These are phyloP conservation scores for Podospora pseudopauciseta DNA, from an alignment of 495 filamentous ascomycete species.

Conservation along the genomic window DNA sequence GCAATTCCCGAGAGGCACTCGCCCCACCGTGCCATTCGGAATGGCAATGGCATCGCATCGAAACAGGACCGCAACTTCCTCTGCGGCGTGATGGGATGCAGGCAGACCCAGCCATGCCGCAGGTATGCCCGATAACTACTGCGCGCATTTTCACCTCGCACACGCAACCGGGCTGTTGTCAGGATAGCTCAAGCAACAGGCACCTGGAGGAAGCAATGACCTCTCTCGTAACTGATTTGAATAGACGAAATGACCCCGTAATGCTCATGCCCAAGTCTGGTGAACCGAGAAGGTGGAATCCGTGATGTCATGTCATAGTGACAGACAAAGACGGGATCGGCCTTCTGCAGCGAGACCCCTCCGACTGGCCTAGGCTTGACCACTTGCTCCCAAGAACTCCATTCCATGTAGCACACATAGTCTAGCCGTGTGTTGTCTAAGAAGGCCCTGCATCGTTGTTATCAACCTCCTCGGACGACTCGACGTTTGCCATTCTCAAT, in stretches of 20 bases:
- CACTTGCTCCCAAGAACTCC: neutral
- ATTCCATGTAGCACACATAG: neutral
- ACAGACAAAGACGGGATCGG: neutral
- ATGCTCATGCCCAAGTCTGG: neutral
- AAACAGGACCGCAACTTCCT: neutral
- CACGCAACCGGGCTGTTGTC: neutral
- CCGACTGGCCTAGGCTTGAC: neutral
- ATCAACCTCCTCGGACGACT: constrained; percentile 30
- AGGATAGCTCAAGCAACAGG: too few relatives aligned
- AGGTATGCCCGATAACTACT: neutral
- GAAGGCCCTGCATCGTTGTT: neutral
- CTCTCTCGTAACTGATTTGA: too few relatives aligned
- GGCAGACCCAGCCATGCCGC: neutral
- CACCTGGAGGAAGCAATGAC: neutral
- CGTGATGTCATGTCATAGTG: constrained; percentile 6
- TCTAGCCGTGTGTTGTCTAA: neutral
- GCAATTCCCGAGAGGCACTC: constrained; percentile 1
- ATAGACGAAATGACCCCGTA: too few relatives aligned
- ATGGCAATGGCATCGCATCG: constrained; percentile 7
- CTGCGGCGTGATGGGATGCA: neutral
- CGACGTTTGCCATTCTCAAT: constrained; percentile 21
- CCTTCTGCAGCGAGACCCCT: neutral
- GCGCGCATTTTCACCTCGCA: neutral
- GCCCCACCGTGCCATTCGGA: constrained; percentile 9
- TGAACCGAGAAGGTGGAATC: constrained; percentile 1